Conservation (phyloP, 331 rosid genomes). For the Prunus yedoensis region DNA sequence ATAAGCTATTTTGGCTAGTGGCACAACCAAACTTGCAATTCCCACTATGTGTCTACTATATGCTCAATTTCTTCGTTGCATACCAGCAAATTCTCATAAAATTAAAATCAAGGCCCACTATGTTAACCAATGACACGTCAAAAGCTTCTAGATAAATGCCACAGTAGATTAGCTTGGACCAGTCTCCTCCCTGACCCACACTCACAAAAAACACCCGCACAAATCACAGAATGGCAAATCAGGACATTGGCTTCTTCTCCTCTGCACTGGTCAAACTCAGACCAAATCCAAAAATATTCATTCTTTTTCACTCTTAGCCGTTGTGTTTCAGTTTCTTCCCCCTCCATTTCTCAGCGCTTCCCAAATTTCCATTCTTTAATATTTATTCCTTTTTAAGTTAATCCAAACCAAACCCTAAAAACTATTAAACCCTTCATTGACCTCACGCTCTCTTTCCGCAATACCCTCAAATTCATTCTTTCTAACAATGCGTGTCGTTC, state of each 20-base stretch:
- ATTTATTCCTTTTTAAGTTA: not conserved
- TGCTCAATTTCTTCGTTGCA: no score
- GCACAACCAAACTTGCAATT: not conserved
- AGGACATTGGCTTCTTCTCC: not conserved
- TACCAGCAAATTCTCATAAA: no score
- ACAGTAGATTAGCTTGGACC: not conserved
- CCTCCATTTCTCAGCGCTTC: not conserved
- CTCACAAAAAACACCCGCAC: not conserved
- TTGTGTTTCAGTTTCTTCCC: constrained; percentile 4
- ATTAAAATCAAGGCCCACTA: not conserved
- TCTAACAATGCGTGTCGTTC: constrained; percentile 32
- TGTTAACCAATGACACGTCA: not conserved
- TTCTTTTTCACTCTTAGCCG: not conserved
- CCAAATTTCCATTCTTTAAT: not conserved
- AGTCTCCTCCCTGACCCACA: not conserved
- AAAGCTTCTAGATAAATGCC: not conserved
- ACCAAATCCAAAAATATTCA: not conserved
- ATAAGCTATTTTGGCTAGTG: no score
- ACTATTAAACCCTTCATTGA: constrained; percentile 22
- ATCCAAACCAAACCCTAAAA: constrained; percentile 4
- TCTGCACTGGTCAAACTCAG: constrained; percentile 12
- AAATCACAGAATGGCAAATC: not conserved
- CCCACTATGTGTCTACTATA: not conserved
- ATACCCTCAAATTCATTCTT: constrained; percentile 6
- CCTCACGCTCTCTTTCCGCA: constrained; percentile 19